Evolutionary conservation across 768 basidiomycete genomes (phyloP).

Genomic region (Russula griseocarnosa): DNA sequence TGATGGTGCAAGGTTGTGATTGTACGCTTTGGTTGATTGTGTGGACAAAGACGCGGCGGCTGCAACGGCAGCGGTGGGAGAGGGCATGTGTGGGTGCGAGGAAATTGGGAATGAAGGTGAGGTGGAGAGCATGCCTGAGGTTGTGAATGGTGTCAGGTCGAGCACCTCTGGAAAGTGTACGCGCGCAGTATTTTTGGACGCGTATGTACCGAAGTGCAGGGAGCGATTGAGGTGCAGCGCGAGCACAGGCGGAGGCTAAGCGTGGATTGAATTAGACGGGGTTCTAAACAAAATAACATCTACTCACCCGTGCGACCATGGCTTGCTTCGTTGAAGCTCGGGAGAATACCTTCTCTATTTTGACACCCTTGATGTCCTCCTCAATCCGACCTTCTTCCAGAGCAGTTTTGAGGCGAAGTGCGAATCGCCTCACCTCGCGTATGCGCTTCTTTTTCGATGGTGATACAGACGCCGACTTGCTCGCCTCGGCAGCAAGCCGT

Average conservation of each 20-base stretch:
- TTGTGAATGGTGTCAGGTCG: constrained; percentile 85
- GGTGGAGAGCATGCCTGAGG: constrained; percentile 71
- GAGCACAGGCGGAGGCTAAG: constrained; percentile 79
- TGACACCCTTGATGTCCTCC: constrained; percentile 77
- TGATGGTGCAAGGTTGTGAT: neutral
- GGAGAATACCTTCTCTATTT: constrained; percentile 72
- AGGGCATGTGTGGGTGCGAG: constrained; percentile 45
- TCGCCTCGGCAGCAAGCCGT: constrained; percentile 40
- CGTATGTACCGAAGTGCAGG: constrained; percentile 68
- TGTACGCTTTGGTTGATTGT: neutral
- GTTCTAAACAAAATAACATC: neutral
- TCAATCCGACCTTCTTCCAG: constrained; percentile 75
- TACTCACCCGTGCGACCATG: constrained; percentile 82
- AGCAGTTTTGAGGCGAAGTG: constrained; percentile 54
- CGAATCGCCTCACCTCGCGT: constrained; percentile 66
- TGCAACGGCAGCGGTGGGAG: constrained; percentile 47
- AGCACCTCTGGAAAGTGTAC: constrained; percentile 84
- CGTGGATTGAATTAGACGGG: neutral
- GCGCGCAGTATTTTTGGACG: constrained; percentile 78
- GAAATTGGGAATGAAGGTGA: constrained; percentile 70
- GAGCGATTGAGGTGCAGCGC: constrained; percentile 91
- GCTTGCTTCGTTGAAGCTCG: constrained; percentile 80
- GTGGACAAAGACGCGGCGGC: constrained; percentile 11
- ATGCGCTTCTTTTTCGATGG: constrained; percentile 71
- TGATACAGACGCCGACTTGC: constrained; percentile 46